A percentile compares a stretch with the other conserved stretches of the same genome.
Conservation (phyloP, 805 yeast genomes). For the Yarrowia osloensis region DNA sequence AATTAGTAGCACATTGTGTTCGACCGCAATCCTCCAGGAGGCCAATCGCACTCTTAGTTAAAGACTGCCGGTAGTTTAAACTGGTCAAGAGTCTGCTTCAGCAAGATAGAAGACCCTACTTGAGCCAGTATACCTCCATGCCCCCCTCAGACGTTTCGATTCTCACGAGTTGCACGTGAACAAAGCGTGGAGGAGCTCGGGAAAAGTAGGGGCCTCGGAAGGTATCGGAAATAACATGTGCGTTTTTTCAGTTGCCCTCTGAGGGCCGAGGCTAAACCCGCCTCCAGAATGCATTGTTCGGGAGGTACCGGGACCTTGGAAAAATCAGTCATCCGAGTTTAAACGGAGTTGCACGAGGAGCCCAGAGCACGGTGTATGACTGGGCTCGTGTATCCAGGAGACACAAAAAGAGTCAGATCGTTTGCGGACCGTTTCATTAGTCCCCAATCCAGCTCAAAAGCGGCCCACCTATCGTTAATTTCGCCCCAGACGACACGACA, state of each 20-base stretch:
- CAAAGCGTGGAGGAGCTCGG: background rate
- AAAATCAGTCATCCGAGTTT: conserved; percentile 25
- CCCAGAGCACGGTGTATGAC: no score
- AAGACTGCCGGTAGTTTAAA: background rate
- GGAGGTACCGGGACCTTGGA: background rate
- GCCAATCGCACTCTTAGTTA: background rate
- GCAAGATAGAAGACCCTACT: background rate
- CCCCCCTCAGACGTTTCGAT: background rate
- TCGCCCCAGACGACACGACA: background rate
- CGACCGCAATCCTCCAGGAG: background rate
- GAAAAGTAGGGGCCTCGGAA: conserved; percentile 24
- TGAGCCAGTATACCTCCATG: background rate
- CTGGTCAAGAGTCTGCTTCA: background rate
- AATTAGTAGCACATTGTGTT: background rate
- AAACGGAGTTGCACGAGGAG: background rate
- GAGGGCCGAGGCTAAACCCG: conserved; percentile 10
- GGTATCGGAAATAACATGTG: conserved; percentile 20
- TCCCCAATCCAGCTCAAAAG: background rate
- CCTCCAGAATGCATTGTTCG: conserved; percentile 16
- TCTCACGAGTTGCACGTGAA: conserved; percentile 19
- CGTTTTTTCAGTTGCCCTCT: background rate
- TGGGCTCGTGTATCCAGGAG: background rate
- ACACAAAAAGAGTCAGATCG: background rate
- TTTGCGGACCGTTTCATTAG: background rate
- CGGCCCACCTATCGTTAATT: background rate